Evolutionary conservation across 208 protist species (phyloP).

Genomic region (Trichomonas vaginalis): DNA sequence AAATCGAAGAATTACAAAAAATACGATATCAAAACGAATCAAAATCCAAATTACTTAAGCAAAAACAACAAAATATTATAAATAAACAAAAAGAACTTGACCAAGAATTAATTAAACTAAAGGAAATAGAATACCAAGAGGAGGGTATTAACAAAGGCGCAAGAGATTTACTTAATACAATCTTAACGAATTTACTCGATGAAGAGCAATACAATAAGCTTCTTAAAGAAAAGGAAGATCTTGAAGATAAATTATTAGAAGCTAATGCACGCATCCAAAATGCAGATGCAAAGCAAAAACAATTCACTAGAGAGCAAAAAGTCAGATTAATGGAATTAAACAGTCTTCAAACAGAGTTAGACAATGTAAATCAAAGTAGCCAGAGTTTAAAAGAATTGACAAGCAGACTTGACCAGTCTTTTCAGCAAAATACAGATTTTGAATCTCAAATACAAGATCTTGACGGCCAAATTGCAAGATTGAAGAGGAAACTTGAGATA

Average conservation of each 20-base stretch:
- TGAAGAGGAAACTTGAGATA: not conserved
- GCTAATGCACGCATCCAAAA: not conserved
- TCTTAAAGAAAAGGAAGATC: not conserved
- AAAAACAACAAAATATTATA: not conserved
- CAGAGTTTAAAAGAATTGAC: not conserved
- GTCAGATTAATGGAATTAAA: not conserved
- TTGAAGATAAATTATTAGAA: not conserved
- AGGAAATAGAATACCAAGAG: not conserved
- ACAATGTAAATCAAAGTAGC: not conserved
- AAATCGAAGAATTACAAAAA: not conserved
- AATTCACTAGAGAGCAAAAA: not conserved
- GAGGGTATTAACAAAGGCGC: not conserved
- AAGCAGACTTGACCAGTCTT: not conserved
- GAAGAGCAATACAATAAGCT: not conserved
- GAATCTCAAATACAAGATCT: not conserved
- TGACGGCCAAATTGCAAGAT: not conserved
- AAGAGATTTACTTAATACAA: not conserved
- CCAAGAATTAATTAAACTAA: not conserved
- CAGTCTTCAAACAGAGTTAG: not conserved
- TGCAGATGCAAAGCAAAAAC: not conserved
- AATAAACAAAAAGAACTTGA: not conserved
- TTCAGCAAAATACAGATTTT: not conserved
- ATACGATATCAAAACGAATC: not conserved
- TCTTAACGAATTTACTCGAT: not conserved
- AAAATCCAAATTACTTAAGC: not conserved